Base-by-base conservation (phyloP, 257 asterid genomes). In the Solanum pinnatisectum region DNA sequence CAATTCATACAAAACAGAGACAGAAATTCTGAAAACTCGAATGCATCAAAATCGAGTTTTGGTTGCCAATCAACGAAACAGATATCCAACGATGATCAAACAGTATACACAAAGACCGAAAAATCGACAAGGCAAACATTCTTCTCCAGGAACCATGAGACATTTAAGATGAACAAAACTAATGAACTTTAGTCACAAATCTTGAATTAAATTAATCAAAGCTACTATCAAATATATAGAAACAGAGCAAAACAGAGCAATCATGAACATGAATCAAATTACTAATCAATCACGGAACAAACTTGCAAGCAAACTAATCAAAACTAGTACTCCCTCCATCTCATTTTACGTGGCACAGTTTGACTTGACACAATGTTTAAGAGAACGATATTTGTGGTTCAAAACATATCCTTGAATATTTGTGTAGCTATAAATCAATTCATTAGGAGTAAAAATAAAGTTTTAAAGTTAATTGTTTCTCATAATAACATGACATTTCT, bases 401-500 rank as follows among this genome's bases (percentile, higher is more conserved):
- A 52, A 56, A 56, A 14, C 1, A 0, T 1, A 56, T 20, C 0
- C 0, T 59, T 20, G 20, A 59, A 59, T 59, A 59, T 7, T 59
- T 59, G 0, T 20, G 0, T 59, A 59, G 1, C 25, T 20, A 20
- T 59, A 59, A 0, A 59, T 20, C 25, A 59, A 8, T 56, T 56
- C 65, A 56, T 56, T 0, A 56, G 11, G 4, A 1, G 11, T 56
- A 56, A 56, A 56, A 18, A 56, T 2, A 1, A 56, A 20, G 25
- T 20, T 59, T 20, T 0, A 2, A 20, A 59, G 67, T 7, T 3
- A 0, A 3, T 59, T 59, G 4, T 20, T 59, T 56, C 25, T 56
- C 11, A 18, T 18, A 0, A 56, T 0, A 18, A 6, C 0, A n/a
- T 56, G 65, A 56, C 0, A 1, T 0, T 2, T 56, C n/a, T 56